Conservation (phyloP, 2,329 filamentous ascomycete species). For the Aspergillus udagawae region DNA sequence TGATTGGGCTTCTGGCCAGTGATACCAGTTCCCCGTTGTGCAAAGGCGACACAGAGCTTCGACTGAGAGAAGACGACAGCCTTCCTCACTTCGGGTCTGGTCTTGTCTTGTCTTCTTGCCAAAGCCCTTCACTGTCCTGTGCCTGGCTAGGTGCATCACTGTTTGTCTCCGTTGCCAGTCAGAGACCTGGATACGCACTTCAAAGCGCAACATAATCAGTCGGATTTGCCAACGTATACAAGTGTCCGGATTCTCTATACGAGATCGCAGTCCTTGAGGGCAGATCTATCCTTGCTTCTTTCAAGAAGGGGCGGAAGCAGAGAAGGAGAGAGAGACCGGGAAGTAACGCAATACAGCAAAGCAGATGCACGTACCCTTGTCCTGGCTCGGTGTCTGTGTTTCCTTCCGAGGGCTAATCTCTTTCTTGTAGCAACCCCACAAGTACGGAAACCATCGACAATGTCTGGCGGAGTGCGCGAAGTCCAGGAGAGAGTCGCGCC, state of each 20-base stretch:
- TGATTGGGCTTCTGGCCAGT: not conserved
- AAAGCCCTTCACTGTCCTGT: not conserved
- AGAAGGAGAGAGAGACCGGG: not conserved
- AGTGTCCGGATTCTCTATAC: not conserved
- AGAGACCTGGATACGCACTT: not conserved
- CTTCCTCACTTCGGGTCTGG: not conserved
- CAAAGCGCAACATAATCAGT: not conserved
- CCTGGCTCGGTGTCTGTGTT: not conserved
- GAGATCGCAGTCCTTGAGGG: not conserved
- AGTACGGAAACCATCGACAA: not conserved
- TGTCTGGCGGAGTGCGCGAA: not conserved
- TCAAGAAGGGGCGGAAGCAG: not conserved
- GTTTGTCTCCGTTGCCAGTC: slow-evolving; percentile 6
- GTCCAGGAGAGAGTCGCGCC: not conserved
- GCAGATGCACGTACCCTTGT: not conserved
- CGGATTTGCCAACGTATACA: no score
- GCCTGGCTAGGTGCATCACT: not conserved
- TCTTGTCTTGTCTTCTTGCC: not conserved
- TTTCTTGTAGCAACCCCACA: not conserved
- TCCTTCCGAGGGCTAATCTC: not conserved
- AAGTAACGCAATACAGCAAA: not conserved
- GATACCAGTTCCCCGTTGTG: not conserved
- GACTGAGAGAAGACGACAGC: not conserved
- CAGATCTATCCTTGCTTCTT: not conserved
- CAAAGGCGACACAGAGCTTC: not conserved